These are phyloP conservation scores for Epithemia pelagica DNA, from an alignment of 108 stramenopile species.

Conservation along the genomic window DNA sequence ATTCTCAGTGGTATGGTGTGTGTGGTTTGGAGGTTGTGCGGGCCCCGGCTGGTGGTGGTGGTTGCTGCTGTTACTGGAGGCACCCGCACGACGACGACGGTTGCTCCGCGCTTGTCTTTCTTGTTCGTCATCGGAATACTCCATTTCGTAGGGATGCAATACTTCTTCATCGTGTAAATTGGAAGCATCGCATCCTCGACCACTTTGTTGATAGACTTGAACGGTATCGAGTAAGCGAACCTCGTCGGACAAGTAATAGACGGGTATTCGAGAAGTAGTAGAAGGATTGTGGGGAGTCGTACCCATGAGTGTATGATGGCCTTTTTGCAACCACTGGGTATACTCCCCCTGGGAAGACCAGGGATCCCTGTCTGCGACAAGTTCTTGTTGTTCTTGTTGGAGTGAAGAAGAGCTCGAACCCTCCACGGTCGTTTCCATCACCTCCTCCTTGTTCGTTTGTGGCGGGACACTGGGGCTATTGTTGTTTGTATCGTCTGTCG, in stretches of 20 bases:
- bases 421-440: not conserved
- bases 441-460: not conserved
- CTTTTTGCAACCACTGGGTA: conserved; percentile 31
- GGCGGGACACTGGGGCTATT: not conserved
- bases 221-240: conserved; percentile 60
- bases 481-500: not conserved
- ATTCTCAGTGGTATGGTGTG: no score
- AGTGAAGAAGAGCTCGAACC: not conserved
- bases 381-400: conserved; percentile 3
- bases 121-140: conserved; percentile 80
- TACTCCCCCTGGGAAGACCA: conserved; percentile 57
- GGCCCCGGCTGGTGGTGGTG: no score
- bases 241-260: conserved; percentile 56
- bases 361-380: no score
- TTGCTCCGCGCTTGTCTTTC: conserved; percentile 56
- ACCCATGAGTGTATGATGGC: conserved; percentile 1
- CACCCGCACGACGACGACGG: no score
- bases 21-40: no score
- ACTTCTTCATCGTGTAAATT: conserved; percentile 83
- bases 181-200: conserved; percentile 82
- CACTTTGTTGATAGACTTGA: conserved; percentile 43
- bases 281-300: no score
- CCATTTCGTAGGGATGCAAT: conserved; percentile 45
- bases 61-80: no score
- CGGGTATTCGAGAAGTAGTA: conserved; percentile 14